Evolutionary conservation across 2,329 filamentous ascomycete species (phyloP).

Genomic region (Drechslerella stenobrocha): DNA sequence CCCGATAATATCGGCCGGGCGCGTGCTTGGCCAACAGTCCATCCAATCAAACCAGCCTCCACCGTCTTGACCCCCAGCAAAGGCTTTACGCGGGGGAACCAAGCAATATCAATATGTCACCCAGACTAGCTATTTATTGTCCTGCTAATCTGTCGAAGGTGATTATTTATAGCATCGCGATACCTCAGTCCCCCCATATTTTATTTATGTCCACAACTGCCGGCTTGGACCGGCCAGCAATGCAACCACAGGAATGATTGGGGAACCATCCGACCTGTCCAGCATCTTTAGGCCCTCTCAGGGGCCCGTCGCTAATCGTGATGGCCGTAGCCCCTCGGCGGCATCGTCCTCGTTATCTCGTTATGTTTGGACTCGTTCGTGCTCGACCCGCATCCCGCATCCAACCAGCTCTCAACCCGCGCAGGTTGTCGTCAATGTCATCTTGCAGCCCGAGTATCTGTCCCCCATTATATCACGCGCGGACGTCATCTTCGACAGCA

Average conservation of each 20-base stretch:
- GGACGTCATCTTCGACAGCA: constrained; percentile 28
- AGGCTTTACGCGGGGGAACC: too few relatives aligned
- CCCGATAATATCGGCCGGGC: constrained; percentile 1
- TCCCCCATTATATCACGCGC: constrained; percentile 36
- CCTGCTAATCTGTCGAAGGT: background rate
- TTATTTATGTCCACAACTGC: background rate
- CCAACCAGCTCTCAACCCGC: constrained; percentile 9
- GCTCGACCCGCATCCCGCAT: constrained; percentile 17
- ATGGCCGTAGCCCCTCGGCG: background rate
- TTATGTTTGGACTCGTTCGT: constrained; percentile 14
- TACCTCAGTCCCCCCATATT: background rate
- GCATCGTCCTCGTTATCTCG: background rate
- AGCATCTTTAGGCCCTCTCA: constrained; percentile 17
- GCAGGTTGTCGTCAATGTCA: constrained; percentile 17
- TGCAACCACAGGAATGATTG: constrained; percentile 4
- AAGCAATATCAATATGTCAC: too few relatives aligned
- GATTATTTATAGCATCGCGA: constrained; percentile 4
- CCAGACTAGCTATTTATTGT: too few relatives aligned
- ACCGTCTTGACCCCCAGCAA: too few relatives aligned
- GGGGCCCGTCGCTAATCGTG: background rate
- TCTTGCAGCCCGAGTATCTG: constrained; percentile 45
- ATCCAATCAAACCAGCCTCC: constrained; percentile 8
- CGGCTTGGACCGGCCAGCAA: background rate
- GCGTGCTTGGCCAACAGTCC: constrained; percentile 3
- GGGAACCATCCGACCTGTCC: constrained; percentile 15